phyloP scores from a whole-genome alignment of 768 basidiomycete genomes.

The Boletus tomentosulus region DNA sequence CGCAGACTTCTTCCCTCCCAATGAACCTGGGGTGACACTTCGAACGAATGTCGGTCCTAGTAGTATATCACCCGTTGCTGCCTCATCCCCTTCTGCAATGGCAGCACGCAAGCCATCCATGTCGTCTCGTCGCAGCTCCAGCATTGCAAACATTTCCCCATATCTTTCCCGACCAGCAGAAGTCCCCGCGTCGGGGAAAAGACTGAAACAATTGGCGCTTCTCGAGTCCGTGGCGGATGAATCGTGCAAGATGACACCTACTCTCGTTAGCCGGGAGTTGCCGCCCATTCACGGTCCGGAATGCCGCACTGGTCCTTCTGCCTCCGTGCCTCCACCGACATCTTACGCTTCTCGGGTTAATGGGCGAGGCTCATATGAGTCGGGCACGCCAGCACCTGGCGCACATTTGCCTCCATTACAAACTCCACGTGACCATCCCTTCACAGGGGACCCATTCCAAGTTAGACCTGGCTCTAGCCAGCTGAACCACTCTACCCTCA shows the following conservation, averaged over 20 bases:
- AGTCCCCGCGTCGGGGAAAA: constrained; percentile 55
- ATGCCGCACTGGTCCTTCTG: constrained; percentile 9
- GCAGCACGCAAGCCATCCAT: constrained; percentile 18
- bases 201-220: constrained; percentile 65
- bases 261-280: constrained; percentile 26
- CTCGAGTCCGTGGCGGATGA: constrained; percentile 71
- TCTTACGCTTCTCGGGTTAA: constrained; percentile 15
- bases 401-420: constrained; percentile 1
- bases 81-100: constrained; percentile 11
- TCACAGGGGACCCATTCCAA: constrained; percentile 36
- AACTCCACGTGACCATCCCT: constrained; percentile 5
- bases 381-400: constrained; percentile 13
- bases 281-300: constrained; percentile 10
- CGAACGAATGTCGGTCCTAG: constrained; percentile 1
- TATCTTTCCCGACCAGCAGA: constrained; percentile 56
- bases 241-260: constrained; percentile 59
- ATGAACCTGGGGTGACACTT: background rate
- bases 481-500: constrained; percentile 32
- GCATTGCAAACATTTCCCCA: constrained; percentile 64
- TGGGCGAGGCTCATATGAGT: constrained; percentile 35
- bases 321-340: constrained; percentile 29
- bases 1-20: background rate
- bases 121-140: constrained; percentile 38
- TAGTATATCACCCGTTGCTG: constrained; percentile 7
- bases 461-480: constrained; percentile 48